Percentiles rank a stretch among this genome's conserved stretches.
Conservation (phyloP, 2,329 filamentous ascomycete species). For the Aspergillus eucalypticola region DNA sequence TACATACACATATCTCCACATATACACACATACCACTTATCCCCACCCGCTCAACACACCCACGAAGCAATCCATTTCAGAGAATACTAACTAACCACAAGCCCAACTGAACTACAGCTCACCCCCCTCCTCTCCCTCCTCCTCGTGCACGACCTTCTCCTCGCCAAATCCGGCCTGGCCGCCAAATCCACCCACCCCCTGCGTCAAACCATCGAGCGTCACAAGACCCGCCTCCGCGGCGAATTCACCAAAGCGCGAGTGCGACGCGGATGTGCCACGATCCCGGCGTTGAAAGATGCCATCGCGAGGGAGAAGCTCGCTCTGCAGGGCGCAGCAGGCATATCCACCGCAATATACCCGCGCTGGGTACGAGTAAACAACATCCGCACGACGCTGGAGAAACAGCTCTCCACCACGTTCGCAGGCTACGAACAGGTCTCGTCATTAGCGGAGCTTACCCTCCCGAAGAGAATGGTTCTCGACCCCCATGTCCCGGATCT, state of each 20-base stretch:
- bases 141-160: conserved; percentile 80
- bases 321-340: conserved; percentile 43
- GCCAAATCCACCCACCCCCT: conserved; percentile 78
- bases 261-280: conserved; percentile 65
- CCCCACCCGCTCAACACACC: no score
- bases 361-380: conserved; percentile 90
- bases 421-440: conserved; percentile 59
- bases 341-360: conserved; percentile 57
- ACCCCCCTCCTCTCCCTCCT: conserved; percentile 78
- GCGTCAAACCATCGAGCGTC: conserved; percentile 70
- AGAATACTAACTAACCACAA: conserved; percentile 38
- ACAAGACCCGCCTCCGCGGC: conserved; percentile 76
- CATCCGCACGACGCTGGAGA: conserved; percentile 67
- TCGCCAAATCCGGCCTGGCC: conserved; percentile 79
- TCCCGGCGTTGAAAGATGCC: conserved; percentile 60
- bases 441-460: conserved; percentile 60
- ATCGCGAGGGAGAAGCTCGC: conserved; percentile 41
- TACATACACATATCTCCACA: conserved; percentile 41
- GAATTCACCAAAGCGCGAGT: conserved; percentile 82
- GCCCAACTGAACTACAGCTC: conserved; percentile 57
- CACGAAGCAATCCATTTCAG: not conserved
- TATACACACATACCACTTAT: no score
- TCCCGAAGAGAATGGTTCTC: conserved; percentile 44
- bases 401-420: conserved; percentile 76
- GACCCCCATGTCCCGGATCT: conserved; percentile 82